Percentiles rank a stretch among this genome's conserved stretches.
Conservation (phyloP, 148 eudicot species). For the Vaccinium vitisidaea region DNA sequence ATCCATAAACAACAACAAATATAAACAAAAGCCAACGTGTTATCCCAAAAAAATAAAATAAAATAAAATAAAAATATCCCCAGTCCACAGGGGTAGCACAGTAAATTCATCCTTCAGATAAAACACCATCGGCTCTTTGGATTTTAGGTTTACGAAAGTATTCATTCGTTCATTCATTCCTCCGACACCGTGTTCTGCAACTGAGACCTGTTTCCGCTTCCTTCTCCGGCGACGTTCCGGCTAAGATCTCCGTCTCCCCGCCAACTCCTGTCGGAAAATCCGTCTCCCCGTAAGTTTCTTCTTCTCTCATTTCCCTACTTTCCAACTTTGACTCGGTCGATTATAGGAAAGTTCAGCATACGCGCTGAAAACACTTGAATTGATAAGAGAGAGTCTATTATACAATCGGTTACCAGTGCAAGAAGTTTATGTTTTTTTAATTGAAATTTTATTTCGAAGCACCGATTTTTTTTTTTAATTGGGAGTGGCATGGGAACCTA, state of each 20-base stretch:
- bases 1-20: too few relatives aligned
- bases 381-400: neutral
- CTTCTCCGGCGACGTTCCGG: neutral
- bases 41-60: too few relatives aligned
- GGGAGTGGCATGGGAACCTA: neutral
- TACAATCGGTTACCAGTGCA: neutral
- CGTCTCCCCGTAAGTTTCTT: neutral
- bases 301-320: neutral
- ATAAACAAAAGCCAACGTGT: too few relatives aligned
- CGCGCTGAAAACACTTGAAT: neutral
- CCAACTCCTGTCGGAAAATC: neutral
- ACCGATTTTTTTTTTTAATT: too few relatives aligned
- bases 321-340: neutral
- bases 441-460: too few relatives aligned
- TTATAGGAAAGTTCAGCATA: neutral
- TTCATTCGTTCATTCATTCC: neutral
- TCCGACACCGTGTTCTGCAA: neutral
- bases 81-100: neutral
- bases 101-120: slow-evolving; percentile 5
- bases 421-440: neutral
- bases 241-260: slow-evolving; percentile 4
- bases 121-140: neutral
- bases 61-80: too few relatives aligned
- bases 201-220: neutral
- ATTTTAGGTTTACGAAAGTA: neutral